These are phyloP conservation scores for Russula emetica DNA, from an alignment of 768 basidiomycete species.

Conservation along the genomic window DNA sequence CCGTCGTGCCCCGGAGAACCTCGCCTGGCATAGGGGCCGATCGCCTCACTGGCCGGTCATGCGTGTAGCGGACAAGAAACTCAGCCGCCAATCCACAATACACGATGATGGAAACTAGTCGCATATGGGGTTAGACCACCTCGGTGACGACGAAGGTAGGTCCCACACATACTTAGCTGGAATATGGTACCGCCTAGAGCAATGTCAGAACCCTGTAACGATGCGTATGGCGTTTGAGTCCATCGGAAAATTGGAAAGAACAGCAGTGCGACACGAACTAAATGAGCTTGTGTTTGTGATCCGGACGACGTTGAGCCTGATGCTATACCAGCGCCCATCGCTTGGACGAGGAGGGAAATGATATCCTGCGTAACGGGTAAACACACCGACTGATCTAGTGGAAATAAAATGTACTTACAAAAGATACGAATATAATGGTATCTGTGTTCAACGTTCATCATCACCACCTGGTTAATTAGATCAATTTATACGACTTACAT, in stretches of 20 bases:
- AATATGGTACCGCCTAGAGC: slow-evolving; percentile 24
- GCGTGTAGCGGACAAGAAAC: slow-evolving; percentile 13
- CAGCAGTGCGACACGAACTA: slow-evolving; percentile 4
- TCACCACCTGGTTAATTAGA: background rate
- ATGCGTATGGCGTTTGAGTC: background rate
- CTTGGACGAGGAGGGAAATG: slow-evolving; percentile 21
- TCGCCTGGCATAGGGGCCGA: background rate
- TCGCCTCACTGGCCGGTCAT: slow-evolving; percentile 14
- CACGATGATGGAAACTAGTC: slow-evolving; percentile 17
- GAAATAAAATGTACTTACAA: slow-evolving; percentile 4
- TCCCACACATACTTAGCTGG: slow-evolving; percentile 16
- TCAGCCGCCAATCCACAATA: slow-evolving; percentile 19
- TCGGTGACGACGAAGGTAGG: background rate
- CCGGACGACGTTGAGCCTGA: background rate
- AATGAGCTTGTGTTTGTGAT: background rate
- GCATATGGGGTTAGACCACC: background rate
- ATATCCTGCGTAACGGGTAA: slow-evolving; percentile 21
- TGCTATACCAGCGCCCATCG: slow-evolving; percentile 20
- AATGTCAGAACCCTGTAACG: slow-evolving; percentile 16
- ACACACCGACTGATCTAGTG: background rate
- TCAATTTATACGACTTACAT: slow-evolving; percentile 10
- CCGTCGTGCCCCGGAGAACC: background rate
- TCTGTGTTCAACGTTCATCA: slow-evolving; percentile 12
- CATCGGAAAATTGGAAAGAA: background rate
- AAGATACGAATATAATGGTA: slow-evolving; percentile 18